Percentiles rank a stretch among this genome's conserved stretches.
Conservation (phyloP, 108 stramenopile species). For the Nitzschia sp. region DNA sequence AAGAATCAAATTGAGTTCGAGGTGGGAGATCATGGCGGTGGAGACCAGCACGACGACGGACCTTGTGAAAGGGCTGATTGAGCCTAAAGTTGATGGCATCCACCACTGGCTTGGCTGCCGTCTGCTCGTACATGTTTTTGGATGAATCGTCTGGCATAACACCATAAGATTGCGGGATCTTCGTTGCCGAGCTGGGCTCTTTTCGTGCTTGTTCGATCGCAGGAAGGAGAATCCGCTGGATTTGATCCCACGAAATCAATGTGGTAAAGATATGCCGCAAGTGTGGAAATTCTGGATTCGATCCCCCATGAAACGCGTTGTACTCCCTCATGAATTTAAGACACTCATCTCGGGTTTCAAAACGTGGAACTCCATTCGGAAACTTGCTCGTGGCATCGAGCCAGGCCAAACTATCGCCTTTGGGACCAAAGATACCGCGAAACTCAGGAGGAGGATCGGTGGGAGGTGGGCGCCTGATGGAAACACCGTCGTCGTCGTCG, state of each 20-base stretch:
- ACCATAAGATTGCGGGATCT: constrained; percentile 61
- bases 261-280: constrained; percentile 89
- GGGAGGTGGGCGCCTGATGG: background rate
- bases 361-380: constrained; percentile 87
- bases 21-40: no score
- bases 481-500: constrained; percentile 1
- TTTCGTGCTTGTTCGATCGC: constrained; percentile 76
- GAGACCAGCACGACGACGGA: no score
- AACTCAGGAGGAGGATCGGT: constrained; percentile 58
- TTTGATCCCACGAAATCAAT: constrained; percentile 84
- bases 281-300: constrained; percentile 82
- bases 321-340: constrained; percentile 77
- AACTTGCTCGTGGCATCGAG: constrained; percentile 71
- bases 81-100: constrained; percentile 79
- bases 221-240: constrained; percentile 74
- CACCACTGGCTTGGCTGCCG: constrained; percentile 51
- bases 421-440: constrained; percentile 80
- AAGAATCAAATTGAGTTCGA: no score
- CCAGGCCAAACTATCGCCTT: constrained; percentile 83
- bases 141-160: constrained; percentile 44
- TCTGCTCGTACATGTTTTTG: constrained; percentile 70
- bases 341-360: constrained; percentile 67
- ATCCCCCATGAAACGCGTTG: constrained; percentile 72
- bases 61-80: constrained; percentile 85
- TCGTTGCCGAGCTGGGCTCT: constrained; percentile 59